Evolutionary conservation across 768 basidiomycete species (phyloP), one percentile per base, ranked within the genome.

Genomic region (Tulasnella sp.): DNA sequence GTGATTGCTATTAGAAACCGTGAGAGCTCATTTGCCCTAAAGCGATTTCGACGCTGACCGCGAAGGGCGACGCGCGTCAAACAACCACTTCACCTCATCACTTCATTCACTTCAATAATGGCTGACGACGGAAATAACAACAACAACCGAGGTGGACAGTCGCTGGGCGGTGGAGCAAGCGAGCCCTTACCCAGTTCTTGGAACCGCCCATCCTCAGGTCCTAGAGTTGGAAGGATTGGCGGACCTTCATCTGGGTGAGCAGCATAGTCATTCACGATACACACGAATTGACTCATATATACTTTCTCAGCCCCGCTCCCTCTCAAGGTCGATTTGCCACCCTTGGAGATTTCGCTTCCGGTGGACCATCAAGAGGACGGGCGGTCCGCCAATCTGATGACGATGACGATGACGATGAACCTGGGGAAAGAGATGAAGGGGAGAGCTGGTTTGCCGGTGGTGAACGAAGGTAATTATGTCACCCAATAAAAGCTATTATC

Each of bases 391-490:
- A 72, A 71, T 42, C 39, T 9, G 70, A 70, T 3, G 72, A 73
- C 32, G 70, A 69, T 5, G 67, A 64, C 6, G 71, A 72, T 37
- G 68, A 67, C 4, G 70, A 72, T 31, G 72, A 73, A 15, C 68
- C 71, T 1, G 57, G 59, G 13, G 61, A 37, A 35, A 25, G 53
- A 32, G 48, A 54, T 42, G 60, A 66, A 41, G 63, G 61, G 4
- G 77, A 86, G 59, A 80, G 72, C 57, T 86, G 81, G 74, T 98
- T 88, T 65, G 82, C 93, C 3, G 93, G 93, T n/a, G 93, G 93
- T 0, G 93, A 93, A 63, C 71, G 87, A 61, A 91, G 89, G 91
- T 86, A 29, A 44, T 61, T 46, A 5, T 7, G 19, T 6, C 13
- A 5, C 7, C 37, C 41, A 13, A 31, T 8, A 35, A 29, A 9